A percentile compares a stretch with the other conserved stretches of the same genome.
Conservation (phyloP, 257 asterid species). For the Solanum medicagineum region DNA sequence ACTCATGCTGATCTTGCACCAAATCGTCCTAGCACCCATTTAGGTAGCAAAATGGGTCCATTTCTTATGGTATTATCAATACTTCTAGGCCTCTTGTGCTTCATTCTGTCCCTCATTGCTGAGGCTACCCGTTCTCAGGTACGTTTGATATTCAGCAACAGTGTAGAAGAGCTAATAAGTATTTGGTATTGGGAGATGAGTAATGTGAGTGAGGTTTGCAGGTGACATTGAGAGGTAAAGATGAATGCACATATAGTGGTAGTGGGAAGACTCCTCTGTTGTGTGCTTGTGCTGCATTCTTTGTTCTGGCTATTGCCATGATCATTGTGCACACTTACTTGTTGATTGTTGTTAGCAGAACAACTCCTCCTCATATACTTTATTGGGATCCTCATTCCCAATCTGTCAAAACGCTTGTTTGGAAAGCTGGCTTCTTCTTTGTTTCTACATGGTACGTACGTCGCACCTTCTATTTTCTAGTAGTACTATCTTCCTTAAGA, state of each 20-base stretch:
- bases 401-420: conserved; percentile 29
- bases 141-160: not conserved
- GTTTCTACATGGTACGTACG: conserved; percentile 54
- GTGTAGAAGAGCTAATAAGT: not conserved
- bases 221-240: conserved; percentile 29
- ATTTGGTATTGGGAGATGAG: not conserved
- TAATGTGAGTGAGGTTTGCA: conserved; percentile 5
- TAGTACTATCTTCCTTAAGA: not conserved
- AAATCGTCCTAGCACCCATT: conserved; percentile 25
- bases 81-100: conserved; percentile 61
- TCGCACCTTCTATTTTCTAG: not conserved
- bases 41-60: conserved; percentile 77
- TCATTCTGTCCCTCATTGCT: conserved; percentile 70
- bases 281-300: conserved; percentile 59
- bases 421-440: conserved; percentile 80
- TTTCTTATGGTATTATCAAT: conserved; percentile 52
- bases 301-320: conserved; percentile 66
- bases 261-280: conserved; percentile 53
- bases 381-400: conserved; percentile 48
- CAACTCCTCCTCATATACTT: conserved; percentile 27
- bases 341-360: conserved; percentile 43
- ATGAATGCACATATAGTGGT: conserved; percentile 43
- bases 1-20: conserved; percentile 88
- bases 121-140: conserved; percentile 80
- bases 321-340: conserved; percentile 49